Evolutionary conservation across 2,329 filamentous ascomycete genomes (phyloP).

Genomic region (Aureobasidium uvarum): DNA sequence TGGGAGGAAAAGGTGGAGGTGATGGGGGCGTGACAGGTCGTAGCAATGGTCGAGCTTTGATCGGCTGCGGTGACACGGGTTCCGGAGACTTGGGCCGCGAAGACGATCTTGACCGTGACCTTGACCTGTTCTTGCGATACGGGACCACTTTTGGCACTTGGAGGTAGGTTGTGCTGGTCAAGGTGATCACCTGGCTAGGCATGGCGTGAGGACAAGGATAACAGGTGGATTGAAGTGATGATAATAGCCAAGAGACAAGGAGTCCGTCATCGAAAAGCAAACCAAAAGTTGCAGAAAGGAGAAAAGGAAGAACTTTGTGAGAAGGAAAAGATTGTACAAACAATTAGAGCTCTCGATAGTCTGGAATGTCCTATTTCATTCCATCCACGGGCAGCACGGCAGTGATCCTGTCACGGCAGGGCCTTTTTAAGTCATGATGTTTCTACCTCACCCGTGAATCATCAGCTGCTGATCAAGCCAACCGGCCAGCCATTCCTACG

Average conservation of each 20-base stretch:
- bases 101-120: conserved; percentile 33
- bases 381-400: conserved; percentile 21
- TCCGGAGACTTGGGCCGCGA: conserved; percentile 23
- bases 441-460: conserved; percentile 15
- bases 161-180: conserved; percentile 36
- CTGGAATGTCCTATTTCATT: conserved; percentile 24
- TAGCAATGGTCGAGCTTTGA: conserved; percentile 19
- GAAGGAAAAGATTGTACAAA: conserved; percentile 14
- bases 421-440: conserved; percentile 20
- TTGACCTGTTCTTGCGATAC: conserved; percentile 37
- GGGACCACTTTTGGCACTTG: conserved; percentile 40
- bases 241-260: neutral
- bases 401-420: conserved; percentile 5
- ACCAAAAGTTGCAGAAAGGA: neutral
- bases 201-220: neutral
- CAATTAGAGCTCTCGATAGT: conserved; percentile 4
- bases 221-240: conserved; percentile 5
- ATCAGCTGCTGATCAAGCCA: conserved; percentile 26
- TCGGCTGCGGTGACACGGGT: conserved; percentile 27
- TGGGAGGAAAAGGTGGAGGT: conserved; percentile 15
- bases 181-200: conserved; percentile 20
- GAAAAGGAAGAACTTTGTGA: neutral
- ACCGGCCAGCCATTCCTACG: conserved; percentile 15
- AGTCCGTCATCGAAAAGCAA: conserved; percentile 4
- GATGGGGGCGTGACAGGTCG: conserved; percentile 20